phyloP scores from a whole-genome alignment of 306 rosid genomes.

The Gastrolobium bilobum region DNA sequence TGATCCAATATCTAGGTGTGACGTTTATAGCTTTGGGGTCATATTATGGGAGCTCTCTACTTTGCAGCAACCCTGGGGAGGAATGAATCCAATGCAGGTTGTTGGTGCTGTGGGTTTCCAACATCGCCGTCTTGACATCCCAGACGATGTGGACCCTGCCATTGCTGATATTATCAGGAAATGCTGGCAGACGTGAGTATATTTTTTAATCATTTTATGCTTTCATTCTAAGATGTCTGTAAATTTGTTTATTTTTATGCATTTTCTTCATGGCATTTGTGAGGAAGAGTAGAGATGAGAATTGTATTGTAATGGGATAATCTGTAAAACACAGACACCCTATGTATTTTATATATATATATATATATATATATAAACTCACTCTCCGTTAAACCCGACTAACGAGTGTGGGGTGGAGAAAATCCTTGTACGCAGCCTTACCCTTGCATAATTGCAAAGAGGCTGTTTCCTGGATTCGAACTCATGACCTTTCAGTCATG shows the following conservation, averaged over 20 bases:
- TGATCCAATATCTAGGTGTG: constrained; percentile 70
- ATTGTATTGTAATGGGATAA: no score
- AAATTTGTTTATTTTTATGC: constrained; percentile 17
- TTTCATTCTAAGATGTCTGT: constrained; percentile 3
- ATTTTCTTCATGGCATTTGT: not conserved
- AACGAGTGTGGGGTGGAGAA: no score
- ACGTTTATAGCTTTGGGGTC: constrained; percentile 93
- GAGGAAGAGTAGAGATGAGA: no score
- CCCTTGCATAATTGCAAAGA: no score
- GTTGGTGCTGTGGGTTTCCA: constrained; percentile 99
- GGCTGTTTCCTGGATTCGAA: no score
- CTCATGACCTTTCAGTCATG: no score
- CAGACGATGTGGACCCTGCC: constrained; percentile 75
- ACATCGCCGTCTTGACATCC: constrained; percentile 98
- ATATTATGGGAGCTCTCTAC: constrained; percentile 96
- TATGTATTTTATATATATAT: no score
- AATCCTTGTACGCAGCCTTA: no score
- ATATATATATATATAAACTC: no score
- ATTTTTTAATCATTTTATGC: constrained; percentile 25
- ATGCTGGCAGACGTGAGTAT: constrained; percentile 99
- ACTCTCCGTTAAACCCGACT: no score
- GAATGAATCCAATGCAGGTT: constrained; percentile 99
- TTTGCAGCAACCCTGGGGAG: constrained; percentile 97
- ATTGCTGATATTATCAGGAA: constrained; percentile 77
- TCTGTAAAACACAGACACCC: no score